Evolutionary conservation across 768 basidiomycete genomes (phyloP), one percentile per base, ranked within the genome.

Genomic region (Paxillus ammoniavirescens): DNA sequence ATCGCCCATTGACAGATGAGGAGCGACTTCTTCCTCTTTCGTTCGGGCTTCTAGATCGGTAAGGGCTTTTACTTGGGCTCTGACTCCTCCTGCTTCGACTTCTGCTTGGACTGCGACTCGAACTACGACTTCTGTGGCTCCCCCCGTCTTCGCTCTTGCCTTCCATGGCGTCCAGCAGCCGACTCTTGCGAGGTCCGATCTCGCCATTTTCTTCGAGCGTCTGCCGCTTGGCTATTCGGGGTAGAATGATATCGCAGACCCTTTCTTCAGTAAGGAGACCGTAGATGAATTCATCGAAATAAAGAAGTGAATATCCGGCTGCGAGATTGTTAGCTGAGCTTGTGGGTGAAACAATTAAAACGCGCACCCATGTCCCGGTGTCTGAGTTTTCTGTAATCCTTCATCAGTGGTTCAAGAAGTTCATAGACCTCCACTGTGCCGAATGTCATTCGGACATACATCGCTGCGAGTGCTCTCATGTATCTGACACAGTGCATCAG

Each of bases 391-490:
- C 93, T 73, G 65, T 86, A 98, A 67, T 99, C 97, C 67, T 92
- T 95, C 59, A 98, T 81, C 13, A 98, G 72, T 2, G 97, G 97
- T 70, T 99, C 97, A 6, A 99, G 78, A 18, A 92, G 75, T 64
- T 97, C 94, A 65, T 93, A 98, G 4, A 96, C 90, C 55, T 98
- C 96, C 43, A 83, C 84, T 4, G 93, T 79, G 37, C 82, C 79
- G 70, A 98, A 99, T 3, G 95, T 98, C 80, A 99, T 86, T 38
- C 97, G 89, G 56, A 98, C 82, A 65, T 99, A 99, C 70, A 98
- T 82, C 5, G 86, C 93, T 4, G 96, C 92, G 23, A 99, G 74
- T 0, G 96, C 96, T 57, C 97, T 82, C 57, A 99, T 77, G 68
- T 99, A 99, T 69, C 96, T 98, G 56, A 5, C 8, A 31, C 18